Evolutionary conservation across 805 yeast species (phyloP).

Genomic region (Metschnikowia bowlesiae): DNA sequence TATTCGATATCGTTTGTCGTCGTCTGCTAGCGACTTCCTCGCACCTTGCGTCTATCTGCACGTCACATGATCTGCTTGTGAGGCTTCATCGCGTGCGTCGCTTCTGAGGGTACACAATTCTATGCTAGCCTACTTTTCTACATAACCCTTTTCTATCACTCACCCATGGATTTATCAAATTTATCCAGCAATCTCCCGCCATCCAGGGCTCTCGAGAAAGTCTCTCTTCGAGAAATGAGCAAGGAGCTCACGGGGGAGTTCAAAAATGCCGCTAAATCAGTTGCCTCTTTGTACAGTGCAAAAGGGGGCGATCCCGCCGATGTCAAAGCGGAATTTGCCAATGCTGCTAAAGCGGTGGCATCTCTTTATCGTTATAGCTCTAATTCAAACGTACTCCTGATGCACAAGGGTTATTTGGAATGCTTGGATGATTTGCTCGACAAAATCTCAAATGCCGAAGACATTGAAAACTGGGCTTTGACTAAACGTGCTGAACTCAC

Average conservation of each 20-base stretch:
- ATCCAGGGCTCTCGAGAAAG: conserved; percentile 44
- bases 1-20: conserved; percentile 1
- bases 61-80: not conserved
- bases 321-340: conserved; percentile 28
- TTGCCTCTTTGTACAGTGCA: conserved; percentile 46
- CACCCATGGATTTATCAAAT: conserved; percentile 58
- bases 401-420: conserved; percentile 56
- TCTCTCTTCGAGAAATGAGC: conserved; percentile 45
- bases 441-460: conserved; percentile 37
- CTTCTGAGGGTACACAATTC: not conserved
- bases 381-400: conserved; percentile 43
- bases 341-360: conserved; percentile 42
- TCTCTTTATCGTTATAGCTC: conserved; percentile 58
- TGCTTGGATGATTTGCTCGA: conserved; percentile 55
- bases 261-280: conserved; percentile 67
- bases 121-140: not conserved
- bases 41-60: not conserved
- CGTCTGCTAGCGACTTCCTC: not conserved
- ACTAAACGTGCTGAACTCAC: conserved; percentile 43
- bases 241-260: conserved; percentile 58
- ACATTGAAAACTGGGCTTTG: conserved; percentile 51
- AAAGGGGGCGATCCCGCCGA: conserved; percentile 4
- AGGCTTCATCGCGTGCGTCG: not conserved
- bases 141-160: not conserved
- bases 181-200: conserved; percentile 53